These are phyloP conservation scores for Hypoxylon crocopeplum DNA, from an alignment of 495 filamentous ascomycete species.

Conservation along the genomic window DNA sequence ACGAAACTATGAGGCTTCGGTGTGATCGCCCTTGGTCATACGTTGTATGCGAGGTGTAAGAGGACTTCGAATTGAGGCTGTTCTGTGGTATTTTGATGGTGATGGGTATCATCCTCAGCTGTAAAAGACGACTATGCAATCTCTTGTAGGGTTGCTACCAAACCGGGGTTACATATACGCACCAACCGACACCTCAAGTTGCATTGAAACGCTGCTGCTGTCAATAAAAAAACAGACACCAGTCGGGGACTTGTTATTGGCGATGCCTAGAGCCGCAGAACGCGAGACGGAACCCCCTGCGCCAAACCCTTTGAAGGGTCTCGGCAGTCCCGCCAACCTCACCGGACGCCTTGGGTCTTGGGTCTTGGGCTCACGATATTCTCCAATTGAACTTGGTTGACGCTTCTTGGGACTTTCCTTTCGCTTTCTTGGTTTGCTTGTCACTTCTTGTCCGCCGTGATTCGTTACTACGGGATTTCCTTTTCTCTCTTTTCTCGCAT, in stretches of 20 bases:
- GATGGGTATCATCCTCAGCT: no score
- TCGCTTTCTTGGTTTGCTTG: constrained; percentile 26
- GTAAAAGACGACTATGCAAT: no score
- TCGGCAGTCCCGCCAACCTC: constrained; percentile 16
- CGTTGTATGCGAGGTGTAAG: no score
- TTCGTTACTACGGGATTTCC: constrained; percentile 20
- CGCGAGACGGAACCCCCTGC: constrained; percentile 20
- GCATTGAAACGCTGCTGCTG: constrained; percentile 22
- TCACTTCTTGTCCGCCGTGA: constrained; percentile 10
- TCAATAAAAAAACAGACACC: constrained; percentile 11
- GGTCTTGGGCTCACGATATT: constrained; percentile 14
- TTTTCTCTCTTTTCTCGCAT: constrained; percentile 4
- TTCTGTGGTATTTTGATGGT: no score
- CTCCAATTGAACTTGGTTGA: constrained; percentile 33
- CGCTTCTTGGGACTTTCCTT: constrained; percentile 24
- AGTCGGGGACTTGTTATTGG: constrained; percentile 10
- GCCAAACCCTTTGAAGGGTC: constrained; percentile 24
- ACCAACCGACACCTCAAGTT: not conserved
- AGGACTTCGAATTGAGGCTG: no score
- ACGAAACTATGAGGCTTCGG: no score
- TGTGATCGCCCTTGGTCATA: no score
- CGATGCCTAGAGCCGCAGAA: constrained; percentile 36
- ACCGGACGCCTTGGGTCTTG: constrained; percentile 9
- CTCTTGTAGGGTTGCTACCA: not conserved
- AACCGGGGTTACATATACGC: not conserved